These are phyloP conservation scores for Thielaviopsis punctulata DNA, from an alignment of 2,329 filamentous ascomycete species.

Conservation along the genomic window DNA sequence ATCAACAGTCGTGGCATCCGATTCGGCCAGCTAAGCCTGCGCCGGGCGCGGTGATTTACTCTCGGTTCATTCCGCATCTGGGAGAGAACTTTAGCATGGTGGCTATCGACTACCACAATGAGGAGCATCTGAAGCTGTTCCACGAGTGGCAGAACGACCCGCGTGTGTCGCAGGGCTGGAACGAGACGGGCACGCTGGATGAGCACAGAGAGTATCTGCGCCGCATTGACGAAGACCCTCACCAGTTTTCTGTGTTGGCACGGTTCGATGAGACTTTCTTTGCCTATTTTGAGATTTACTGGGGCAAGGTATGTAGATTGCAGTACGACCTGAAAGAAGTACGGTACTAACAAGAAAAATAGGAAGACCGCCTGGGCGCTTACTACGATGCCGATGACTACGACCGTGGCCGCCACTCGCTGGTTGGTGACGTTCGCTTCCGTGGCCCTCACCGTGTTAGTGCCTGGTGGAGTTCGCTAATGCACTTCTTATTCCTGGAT, in stretches of 20 bases:
- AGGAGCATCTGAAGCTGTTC: conserved; percentile 51
- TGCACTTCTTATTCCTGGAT: conserved; percentile 46
- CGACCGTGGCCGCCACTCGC: conserved; percentile 40
- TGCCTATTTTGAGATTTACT: conserved; percentile 69
- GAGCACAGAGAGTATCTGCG: conserved; percentile 57
- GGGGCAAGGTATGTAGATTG: conserved; percentile 36
- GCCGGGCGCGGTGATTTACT: conserved; percentile 56
- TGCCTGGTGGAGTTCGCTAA: conserved; percentile 44
- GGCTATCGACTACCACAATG: conserved; percentile 49
- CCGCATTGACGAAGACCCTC: conserved; percentile 51
- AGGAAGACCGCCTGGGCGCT: conserved; percentile 39
- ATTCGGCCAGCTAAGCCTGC: conserved; percentile 53
- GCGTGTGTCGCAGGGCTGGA: conserved; percentile 64
- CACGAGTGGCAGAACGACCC: conserved; percentile 74
- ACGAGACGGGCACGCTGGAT: conserved; percentile 58
- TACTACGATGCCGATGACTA: conserved; percentile 39
- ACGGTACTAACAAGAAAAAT: background rate
- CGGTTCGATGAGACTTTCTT: conserved; percentile 55
- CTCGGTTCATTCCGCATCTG: conserved; percentile 60
- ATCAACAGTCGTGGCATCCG: conserved; percentile 47
- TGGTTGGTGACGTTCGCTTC: conserved; percentile 41
- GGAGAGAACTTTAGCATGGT: conserved; percentile 62
- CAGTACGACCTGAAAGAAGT: background rate
- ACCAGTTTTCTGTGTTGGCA: conserved; percentile 52
- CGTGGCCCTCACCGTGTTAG: conserved; percentile 42